Evolutionary conservation across 2,329 filamentous ascomycete genomes (phyloP).

Genomic region (Colletotrichum musicola): DNA sequence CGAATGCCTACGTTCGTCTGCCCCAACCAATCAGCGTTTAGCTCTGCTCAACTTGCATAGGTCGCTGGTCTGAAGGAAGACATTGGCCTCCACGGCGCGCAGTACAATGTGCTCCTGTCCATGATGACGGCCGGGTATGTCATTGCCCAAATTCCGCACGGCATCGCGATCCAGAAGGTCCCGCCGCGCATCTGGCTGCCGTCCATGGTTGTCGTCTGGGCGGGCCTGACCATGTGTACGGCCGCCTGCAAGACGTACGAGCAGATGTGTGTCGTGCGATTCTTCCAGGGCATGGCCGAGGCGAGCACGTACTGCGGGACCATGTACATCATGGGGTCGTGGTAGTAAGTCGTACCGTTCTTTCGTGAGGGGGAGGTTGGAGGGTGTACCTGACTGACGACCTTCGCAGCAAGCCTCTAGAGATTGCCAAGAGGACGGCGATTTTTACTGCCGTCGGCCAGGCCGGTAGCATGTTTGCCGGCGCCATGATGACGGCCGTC

Average conservation of each 20-base stretch:
- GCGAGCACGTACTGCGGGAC: constrained; percentile 55
- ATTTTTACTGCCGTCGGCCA: constrained; percentile 73
- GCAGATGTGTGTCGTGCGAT: constrained; percentile 53
- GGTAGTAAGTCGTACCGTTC: constrained; percentile 61
- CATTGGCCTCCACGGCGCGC: constrained; percentile 59
- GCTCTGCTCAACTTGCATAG: background rate
- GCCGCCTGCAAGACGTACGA: constrained; percentile 47
- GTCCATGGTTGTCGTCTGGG: constrained; percentile 62
- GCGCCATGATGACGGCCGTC: constrained; percentile 66
- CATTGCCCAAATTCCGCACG: constrained; percentile 57
- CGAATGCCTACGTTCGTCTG: constrained; percentile 58
- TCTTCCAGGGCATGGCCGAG: constrained; percentile 54
- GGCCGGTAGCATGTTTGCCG: constrained; percentile 70
- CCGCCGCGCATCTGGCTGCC: constrained; percentile 62
- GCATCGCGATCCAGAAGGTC: constrained; percentile 61
- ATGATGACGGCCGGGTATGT: constrained; percentile 46
- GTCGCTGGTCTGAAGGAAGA: constrained; percentile 60
- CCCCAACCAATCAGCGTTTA: too few species aligned
- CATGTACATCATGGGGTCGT: constrained; percentile 60
- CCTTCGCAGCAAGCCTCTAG: constrained; percentile 55
- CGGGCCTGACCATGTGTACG: constrained; percentile 54
- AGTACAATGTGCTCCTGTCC: constrained; percentile 58
- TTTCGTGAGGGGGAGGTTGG: too few species aligned
- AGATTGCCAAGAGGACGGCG: constrained; percentile 72
- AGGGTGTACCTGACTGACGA: background rate